Base-by-base conservation (phyloP, 169 alveolate genomes). In the Eimeria necatrix region DNA sequence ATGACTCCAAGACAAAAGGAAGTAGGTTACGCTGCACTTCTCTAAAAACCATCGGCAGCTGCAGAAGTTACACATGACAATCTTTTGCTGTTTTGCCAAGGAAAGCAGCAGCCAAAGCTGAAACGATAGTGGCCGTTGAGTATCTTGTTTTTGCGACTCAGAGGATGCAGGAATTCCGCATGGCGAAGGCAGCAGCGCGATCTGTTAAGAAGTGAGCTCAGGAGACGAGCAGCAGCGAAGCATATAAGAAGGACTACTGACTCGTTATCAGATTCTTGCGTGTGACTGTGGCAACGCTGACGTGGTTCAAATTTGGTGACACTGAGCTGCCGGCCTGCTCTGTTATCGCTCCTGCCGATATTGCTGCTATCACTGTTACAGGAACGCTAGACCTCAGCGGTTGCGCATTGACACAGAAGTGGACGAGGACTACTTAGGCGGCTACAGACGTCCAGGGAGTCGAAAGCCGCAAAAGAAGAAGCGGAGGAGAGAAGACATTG, bases 91-190 rank as follows among this genome's bases (percentile, higher is more conserved):
- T 5, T 20, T 9, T 32, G 22, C 22, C 48, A 73, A 48, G 12
- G 46, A 48, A 7, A 26, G 84, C 46, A 73, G 84, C 84, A 73
- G 20, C 84, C 18, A 48, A 26, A 73, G 84, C 84, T n/a, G 52
- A 26, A 73, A 70, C 88, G 24, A 46, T 41, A 48, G 64, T 20
- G 4, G 88, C 68, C 7, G 22, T 0, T 5, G 88, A 7, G 64
- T 32, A 32, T 32, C 41, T 32, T 32, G 41, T 32, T 32, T 51
- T 48, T 88, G 73, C 32, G 83, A 14, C 48, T 49, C 94, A 88
- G 94, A 6, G 85, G 3, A 68, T 88, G 94, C 18, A 88, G 71
- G 94, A 88, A 32, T 78, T 48, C 24, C 94, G 73, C 20, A 20
- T 51, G 59, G 76, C 76, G 84, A 88, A 88, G 56, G 85, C 73